These are phyloP conservation scores for Arabis hirsuta DNA, from an alignment of 345 rosid species.

Conservation along the genomic window DNA sequence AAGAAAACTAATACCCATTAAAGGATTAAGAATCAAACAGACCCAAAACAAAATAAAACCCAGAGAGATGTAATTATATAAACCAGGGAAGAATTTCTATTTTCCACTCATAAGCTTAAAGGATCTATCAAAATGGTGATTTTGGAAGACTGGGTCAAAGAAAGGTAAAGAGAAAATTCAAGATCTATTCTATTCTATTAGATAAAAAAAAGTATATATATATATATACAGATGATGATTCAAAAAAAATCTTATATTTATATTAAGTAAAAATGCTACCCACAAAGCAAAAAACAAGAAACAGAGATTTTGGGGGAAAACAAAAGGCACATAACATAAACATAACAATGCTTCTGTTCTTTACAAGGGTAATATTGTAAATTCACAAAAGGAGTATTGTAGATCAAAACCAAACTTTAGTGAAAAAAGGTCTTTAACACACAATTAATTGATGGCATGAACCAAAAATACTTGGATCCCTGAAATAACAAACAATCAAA, in stretches of 20 bases:
- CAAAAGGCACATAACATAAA: not conserved
- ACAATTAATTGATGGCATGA: conserved; percentile 11
- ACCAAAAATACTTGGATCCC: conserved; percentile 19
- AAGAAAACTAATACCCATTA: conserved; percentile 11
- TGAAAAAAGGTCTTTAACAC: not conserved
- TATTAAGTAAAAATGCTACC: conserved; percentile 13
- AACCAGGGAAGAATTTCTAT: not conserved
- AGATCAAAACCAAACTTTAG: not conserved
- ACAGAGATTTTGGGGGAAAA: conserved; percentile 5
- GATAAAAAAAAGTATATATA: too few relatives aligned
- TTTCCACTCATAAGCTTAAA: not conserved
- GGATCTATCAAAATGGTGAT: conserved; percentile 17
- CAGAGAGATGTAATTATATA: not conserved
- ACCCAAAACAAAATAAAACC: not conserved
- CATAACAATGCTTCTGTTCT: not conserved
- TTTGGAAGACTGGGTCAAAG: conserved; percentile 21
- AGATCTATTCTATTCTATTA: conserved; percentile 1
- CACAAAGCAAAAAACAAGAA: not conserved
- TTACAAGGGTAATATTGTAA: conserved; percentile 22
- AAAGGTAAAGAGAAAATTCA: conserved; percentile 8
- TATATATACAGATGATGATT: not conserved
- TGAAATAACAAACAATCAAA: not conserved
- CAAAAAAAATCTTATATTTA: not conserved
- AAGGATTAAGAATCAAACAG: not conserved
- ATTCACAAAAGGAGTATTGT: not conserved